These are phyloP conservation scores for Wallacemonas sp. DNA, from an alignment of 208 protist genomes.

Conservation along the genomic window DNA sequence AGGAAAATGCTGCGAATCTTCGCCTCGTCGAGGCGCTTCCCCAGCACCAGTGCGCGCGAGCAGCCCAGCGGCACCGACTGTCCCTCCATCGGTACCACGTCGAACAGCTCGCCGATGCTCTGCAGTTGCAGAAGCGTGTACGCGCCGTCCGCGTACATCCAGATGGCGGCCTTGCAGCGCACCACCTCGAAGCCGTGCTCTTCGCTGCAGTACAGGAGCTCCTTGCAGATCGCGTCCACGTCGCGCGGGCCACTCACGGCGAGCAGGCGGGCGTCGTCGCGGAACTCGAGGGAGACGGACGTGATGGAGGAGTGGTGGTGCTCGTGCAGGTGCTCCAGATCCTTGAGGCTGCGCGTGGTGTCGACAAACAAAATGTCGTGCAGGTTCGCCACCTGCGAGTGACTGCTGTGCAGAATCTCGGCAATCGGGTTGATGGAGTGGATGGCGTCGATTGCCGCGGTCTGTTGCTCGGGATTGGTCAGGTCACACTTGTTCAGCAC, in stretches of 20 bases:
- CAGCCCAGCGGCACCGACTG: slow-evolving; percentile 69
- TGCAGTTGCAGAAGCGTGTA: slow-evolving; percentile 82
- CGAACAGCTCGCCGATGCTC: slow-evolving; percentile 85
- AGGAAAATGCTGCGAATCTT: slow-evolving; percentile 69
- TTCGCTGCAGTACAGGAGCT: slow-evolving; percentile 73
- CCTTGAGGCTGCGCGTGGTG: slow-evolving; percentile 53
- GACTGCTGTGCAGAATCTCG: slow-evolving; percentile 47
- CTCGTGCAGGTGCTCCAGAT: slow-evolving; percentile 66
- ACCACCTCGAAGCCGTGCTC: slow-evolving; percentile 80
- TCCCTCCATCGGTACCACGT: slow-evolving; percentile 79
- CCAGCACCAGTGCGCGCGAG: slow-evolving; percentile 72
- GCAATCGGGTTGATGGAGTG: slow-evolving; percentile 71
- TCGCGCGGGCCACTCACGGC: slow-evolving; percentile 44
- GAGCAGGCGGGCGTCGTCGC: slow-evolving; percentile 39
- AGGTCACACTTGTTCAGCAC: slow-evolving; percentile 96
- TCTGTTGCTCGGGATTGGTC: slow-evolving; percentile 53
- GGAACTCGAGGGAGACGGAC: slow-evolving; percentile 74
- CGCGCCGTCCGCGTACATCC: slow-evolving; percentile 46
- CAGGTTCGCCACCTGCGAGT: slow-evolving; percentile 66
- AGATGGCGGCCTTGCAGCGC: slow-evolving; percentile 90
- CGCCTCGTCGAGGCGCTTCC: slow-evolving; percentile 58
- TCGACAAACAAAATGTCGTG: slow-evolving; percentile 78
- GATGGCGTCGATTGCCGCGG: slow-evolving; percentile 40
- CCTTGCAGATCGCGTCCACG: slow-evolving; percentile 73
- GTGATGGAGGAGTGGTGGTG: slow-evolving; percentile 60